Conservation (phyloP, 257 asterid species). For the Lantana camara region DNA sequence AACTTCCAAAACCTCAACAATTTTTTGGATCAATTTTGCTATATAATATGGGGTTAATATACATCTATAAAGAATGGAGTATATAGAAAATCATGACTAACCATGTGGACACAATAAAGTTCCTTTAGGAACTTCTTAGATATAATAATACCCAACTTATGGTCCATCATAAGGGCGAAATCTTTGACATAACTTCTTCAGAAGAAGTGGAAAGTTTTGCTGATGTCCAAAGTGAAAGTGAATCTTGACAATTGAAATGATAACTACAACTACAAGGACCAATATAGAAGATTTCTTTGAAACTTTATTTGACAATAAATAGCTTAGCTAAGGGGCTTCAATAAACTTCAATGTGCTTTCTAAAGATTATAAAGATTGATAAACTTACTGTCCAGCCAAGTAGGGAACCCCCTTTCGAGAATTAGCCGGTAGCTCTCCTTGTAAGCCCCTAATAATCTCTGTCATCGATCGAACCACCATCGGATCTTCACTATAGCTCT, state of each 20-base stretch:
- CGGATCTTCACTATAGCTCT: conserved; percentile 79
- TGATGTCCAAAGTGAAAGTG: no score
- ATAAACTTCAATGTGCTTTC: no score
- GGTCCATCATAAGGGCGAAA: background rate
- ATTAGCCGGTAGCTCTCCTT: conserved; percentile 60
- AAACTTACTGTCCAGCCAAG: conserved; percentile 63
- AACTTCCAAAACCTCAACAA: no score
- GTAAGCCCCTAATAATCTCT: conserved; percentile 72
- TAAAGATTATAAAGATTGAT: background rate
- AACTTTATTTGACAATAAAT: background rate
- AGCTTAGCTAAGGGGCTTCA: background rate
- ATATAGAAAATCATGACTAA: no score
- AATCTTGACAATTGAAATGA: background rate
- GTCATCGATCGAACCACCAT: conserved; percentile 66
- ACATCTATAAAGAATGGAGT: no score
- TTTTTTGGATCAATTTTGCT: no score
- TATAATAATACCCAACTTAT: no score
- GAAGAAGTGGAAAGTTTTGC: background rate
- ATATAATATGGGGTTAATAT: no score
- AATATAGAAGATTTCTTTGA: background rate
- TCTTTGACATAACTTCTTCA: background rate
- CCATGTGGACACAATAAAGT: no score
- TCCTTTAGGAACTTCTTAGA: no score
- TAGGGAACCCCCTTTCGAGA: conserved; percentile 65
- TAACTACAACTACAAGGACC: background rate